Evolutionary conservation across 2,329 filamentous ascomycete genomes (phyloP).

Genomic region (Nemania sp.): DNA sequence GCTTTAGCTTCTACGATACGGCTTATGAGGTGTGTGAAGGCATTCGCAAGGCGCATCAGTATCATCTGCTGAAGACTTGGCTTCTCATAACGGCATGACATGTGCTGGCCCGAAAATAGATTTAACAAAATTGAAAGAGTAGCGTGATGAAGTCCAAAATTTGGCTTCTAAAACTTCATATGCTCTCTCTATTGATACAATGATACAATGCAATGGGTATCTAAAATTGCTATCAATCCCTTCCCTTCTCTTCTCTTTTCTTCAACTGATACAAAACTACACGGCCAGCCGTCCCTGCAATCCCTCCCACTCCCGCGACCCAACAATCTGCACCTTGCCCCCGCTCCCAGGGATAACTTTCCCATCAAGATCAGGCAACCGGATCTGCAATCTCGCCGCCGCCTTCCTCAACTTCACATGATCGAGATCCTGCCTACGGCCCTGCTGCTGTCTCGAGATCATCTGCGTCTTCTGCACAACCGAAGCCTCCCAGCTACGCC

Average conservation of each 20-base stretch:
- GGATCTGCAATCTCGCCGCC: conserved; percentile 55
- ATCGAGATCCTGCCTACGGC: conserved; percentile 29
- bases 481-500: conserved; percentile 60
- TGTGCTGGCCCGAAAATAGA: neutral
- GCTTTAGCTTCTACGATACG: neutral
- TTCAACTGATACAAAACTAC: too few species aligned
- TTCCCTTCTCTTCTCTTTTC: neutral
- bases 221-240: conserved; percentile 18
- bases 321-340: conserved; percentile 54
- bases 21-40: too few species aligned
- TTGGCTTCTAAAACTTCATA: conserved; percentile 8
- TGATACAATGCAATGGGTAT: conserved; percentile 29
- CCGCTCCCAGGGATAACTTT: conserved; percentile 46
- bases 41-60: too few species aligned
- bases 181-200: conserved; percentile 16
- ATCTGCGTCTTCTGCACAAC: conserved; percentile 57
- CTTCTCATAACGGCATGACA: too few species aligned
- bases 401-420: conserved; percentile 40
- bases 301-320: conserved; percentile 59
- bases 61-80: too few species aligned
- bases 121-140: neutral
- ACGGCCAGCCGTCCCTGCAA: conserved; percentile 49
- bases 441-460: conserved; percentile 25
- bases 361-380: conserved; percentile 50
- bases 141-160: conserved; percentile 11